Evolutionary conservation across 805 yeast species (phyloP).

Genomic region (Barnettozyma botsteinii): DNA sequence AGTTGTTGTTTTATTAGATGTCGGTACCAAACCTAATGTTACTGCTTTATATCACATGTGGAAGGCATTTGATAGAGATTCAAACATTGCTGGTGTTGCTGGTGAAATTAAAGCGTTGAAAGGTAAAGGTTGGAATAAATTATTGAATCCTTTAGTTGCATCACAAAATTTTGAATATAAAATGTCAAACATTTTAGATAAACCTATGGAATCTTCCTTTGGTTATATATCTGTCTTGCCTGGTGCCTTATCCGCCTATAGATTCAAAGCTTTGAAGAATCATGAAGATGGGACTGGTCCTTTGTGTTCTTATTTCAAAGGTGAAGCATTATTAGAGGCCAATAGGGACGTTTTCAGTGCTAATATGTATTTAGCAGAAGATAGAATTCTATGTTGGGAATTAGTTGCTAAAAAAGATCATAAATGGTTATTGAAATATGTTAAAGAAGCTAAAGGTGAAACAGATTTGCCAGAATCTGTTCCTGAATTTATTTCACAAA

Average conservation of each 20-base stretch:
- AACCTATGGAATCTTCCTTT: constrained; percentile 87
- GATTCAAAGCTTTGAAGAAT: constrained; percentile 80
- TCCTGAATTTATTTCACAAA: constrained; percentile 91
- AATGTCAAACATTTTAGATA: constrained; percentile 93
- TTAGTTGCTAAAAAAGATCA: constrained; percentile 78
- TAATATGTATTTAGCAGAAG: constrained; percentile 96
- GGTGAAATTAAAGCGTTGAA: constrained; percentile 96
- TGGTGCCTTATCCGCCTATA: constrained; percentile 92
- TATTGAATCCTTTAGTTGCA: constrained; percentile 88
- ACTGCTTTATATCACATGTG: constrained; percentile 88
- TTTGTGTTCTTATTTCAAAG: constrained; percentile 79
- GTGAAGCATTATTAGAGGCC: constrained; percentile 57
- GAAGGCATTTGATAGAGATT: constrained; percentile 95
- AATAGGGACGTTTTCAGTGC: constrained; percentile 84
- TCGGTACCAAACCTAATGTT: constrained; percentile 93
- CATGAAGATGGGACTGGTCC: constrained; percentile 94
- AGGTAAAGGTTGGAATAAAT: constrained; percentile 78
- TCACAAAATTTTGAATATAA: constrained; percentile 96
- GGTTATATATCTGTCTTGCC: constrained; percentile 93
- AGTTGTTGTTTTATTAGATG: constrained; percentile 84
- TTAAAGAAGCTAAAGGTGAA: constrained; percentile 89
- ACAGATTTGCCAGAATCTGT: constrained; percentile 95
- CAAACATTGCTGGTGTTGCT: constrained; percentile 98
- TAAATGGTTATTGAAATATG: constrained; percentile 88
- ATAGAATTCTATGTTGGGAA: constrained; percentile 95